Conservation (phyloP, 495 filamentous ascomycete genomes). For the Penicillium paxilli region DNA sequence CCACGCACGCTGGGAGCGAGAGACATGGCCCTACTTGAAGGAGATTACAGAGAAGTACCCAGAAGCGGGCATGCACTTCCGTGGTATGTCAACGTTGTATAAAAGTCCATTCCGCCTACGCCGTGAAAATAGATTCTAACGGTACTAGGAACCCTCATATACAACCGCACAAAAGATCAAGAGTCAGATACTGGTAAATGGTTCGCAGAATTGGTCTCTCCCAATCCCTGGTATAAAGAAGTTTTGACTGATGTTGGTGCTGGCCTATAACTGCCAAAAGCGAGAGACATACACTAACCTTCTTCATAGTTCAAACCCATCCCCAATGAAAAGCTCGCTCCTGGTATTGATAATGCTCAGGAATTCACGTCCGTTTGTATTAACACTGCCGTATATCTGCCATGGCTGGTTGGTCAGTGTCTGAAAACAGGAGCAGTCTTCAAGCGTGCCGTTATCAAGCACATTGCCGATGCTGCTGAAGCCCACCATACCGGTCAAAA, state of each 20-base stretch:
- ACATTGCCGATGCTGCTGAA: constrained; percentile 69
- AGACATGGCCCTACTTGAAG: constrained; percentile 67
- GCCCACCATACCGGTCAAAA: constrained; percentile 62
- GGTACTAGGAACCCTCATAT: constrained; percentile 52
- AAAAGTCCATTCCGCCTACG: neutral
- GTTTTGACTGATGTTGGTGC: constrained; percentile 68
- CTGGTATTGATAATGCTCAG: constrained; percentile 66
- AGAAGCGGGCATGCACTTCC: constrained; percentile 88
- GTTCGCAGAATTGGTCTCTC: constrained; percentile 62
- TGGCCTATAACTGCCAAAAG: too few species aligned
- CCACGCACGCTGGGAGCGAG: constrained; percentile 60
- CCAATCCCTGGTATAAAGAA: constrained; percentile 80
- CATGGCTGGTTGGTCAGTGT: constrained; percentile 79
- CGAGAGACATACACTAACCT: constrained; percentile 5
- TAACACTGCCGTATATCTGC: constrained; percentile 83
- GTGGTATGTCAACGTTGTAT: constrained; percentile 60
- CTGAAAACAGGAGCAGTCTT: constrained; percentile 67
- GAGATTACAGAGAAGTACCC: constrained; percentile 68
- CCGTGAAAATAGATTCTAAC: constrained; percentile 2
- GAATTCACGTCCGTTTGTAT: constrained; percentile 86
- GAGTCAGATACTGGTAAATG: constrained; percentile 48
- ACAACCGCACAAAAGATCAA: constrained; percentile 63
- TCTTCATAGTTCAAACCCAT: constrained; percentile 55
- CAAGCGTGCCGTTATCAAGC: constrained; percentile 57
- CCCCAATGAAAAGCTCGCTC: constrained; percentile 51